A percentile compares a stretch with the other conserved stretches of the same genome.
Conservation (phyloP, 2,329 filamentous ascomycete genomes). For the Apiospora marii region DNA sequence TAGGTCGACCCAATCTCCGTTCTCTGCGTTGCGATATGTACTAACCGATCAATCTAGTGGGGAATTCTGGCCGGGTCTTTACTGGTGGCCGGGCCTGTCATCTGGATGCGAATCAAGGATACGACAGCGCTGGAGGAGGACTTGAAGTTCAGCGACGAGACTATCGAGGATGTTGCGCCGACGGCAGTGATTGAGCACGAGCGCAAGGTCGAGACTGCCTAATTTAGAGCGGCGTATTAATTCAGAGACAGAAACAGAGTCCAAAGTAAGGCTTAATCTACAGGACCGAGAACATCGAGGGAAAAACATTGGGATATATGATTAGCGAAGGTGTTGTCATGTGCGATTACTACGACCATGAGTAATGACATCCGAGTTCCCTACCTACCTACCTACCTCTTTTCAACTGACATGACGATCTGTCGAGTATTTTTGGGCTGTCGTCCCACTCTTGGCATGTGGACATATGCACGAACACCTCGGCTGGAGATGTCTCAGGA, state of each 20-base stretch:
- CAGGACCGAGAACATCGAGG: not conserved
- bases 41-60: conserved; percentile 63
- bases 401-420: not conserved
- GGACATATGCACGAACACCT: not conserved
- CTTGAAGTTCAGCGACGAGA: conserved; percentile 85
- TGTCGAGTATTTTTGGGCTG: not conserved
- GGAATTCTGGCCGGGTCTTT: conserved; percentile 77
- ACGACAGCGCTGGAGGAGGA: conserved; percentile 84
- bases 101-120: conserved; percentile 81
- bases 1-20: conserved; percentile 38
- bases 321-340: conserved; percentile 5
- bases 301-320: not conserved
- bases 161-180: conserved; percentile 70
- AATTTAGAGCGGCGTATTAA: not conserved
- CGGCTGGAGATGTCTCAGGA: not conserved
- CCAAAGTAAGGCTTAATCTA: not conserved
- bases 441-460: conserved; percentile 3
- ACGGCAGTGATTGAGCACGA: conserved; percentile 36
- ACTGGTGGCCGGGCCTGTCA: conserved; percentile 78
- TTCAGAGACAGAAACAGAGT: not conserved
- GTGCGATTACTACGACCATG: not conserved
- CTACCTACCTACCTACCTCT: not conserved
- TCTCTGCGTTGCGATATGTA: not conserved
- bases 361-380: conserved; percentile 2
- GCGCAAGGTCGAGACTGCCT: conserved; percentile 34